A percentile compares a stretch with the other conserved stretches of the same genome.
These are phyloP conservation scores for Gnaphalium uliginosum DNA, from an alignment of 129 eudicot species.

Conservation along the genomic window DNA sequence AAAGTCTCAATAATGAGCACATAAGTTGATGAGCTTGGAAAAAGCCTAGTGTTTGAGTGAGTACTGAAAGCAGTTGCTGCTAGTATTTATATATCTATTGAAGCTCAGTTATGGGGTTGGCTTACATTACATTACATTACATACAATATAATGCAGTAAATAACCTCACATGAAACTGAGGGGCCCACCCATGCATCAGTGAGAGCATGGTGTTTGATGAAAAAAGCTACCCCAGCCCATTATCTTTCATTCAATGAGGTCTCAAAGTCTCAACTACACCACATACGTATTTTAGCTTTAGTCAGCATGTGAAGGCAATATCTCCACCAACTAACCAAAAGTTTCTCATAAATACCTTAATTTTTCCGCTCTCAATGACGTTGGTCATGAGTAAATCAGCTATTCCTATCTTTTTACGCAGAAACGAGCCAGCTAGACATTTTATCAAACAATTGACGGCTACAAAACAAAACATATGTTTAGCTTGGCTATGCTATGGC, in stretches of 20 bases:
- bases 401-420: not conserved
- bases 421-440: not conserved
- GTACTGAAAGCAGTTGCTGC: conserved; percentile 20
- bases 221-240: conserved; percentile 36
- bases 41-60: conserved; percentile 28
- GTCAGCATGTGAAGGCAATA: conserved; percentile 42
- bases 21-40: conserved; percentile 25
- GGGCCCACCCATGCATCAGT: conserved; percentile 33
- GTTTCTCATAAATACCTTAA: conserved; percentile 21
- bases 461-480: not conserved
- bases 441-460: not conserved
- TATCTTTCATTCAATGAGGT: conserved; percentile 59
- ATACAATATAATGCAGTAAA: conserved; percentile 22
- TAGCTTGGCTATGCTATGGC: not conserved
- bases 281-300: conserved; percentile 22
- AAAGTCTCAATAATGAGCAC: conserved; percentile 22
- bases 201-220: conserved; percentile 14
- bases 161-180: conserved; percentile 61
- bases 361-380: not conserved
- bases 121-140: conserved; percentile 26
- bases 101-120: conserved; percentile 16
- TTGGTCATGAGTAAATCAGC: not conserved
- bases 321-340: conserved; percentile 38
- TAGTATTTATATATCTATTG: conserved; percentile 43
- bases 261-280: conserved; percentile 46